A percentile compares a stretch with the other conserved stretches of the same genome.
Evolutionary conservation across 192 early-diverging fungal species (phyloP).

Genomic region (Podochytrium sp.): DNA sequence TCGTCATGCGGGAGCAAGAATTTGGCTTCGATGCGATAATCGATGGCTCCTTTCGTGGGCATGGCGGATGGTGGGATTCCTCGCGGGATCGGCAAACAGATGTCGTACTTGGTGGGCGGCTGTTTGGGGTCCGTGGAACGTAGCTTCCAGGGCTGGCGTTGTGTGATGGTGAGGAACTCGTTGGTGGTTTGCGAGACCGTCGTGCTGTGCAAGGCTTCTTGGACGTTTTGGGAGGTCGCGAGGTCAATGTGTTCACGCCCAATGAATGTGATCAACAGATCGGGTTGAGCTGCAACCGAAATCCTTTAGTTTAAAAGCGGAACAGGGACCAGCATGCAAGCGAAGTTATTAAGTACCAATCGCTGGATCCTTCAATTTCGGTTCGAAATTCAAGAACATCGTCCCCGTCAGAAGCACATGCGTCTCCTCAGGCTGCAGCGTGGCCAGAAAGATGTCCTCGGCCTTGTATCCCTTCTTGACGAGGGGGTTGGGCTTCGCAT

Average conservation of each 20-base stretch:
- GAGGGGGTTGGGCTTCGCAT: neutral
- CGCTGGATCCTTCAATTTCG: conserved; percentile 2
- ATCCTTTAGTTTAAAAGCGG: neutral
- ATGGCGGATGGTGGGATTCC: neutral
- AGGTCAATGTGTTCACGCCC: conserved; percentile 15
- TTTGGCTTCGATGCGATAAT: conserved; percentile 19
- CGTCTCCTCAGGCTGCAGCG: too few relatives aligned
- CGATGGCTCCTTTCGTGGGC: conserved; percentile 10
- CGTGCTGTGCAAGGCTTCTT: too few relatives aligned
- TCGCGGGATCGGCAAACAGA: neutral
- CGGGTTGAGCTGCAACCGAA: neutral
- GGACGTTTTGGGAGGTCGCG: neutral
- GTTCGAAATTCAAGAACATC: conserved; percentile 1
- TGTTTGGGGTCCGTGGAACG: neutral
- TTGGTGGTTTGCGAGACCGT: neutral
- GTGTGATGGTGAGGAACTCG: conserved; percentile 3
- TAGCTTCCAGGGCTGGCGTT: conserved; percentile 4
- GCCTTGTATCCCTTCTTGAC: neutral
- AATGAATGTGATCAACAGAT: neutral
- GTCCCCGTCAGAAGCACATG: neutral
- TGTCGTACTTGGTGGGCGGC: neutral
- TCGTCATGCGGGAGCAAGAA: conserved; percentile 3
- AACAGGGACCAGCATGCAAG: too few relatives aligned
- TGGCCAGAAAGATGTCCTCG: too few relatives aligned
- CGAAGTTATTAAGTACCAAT: too few relatives aligned